phyloP scores from a whole-genome alignment of 495 filamentous ascomycete genomes.

The Evernia prunastri region DNA sequence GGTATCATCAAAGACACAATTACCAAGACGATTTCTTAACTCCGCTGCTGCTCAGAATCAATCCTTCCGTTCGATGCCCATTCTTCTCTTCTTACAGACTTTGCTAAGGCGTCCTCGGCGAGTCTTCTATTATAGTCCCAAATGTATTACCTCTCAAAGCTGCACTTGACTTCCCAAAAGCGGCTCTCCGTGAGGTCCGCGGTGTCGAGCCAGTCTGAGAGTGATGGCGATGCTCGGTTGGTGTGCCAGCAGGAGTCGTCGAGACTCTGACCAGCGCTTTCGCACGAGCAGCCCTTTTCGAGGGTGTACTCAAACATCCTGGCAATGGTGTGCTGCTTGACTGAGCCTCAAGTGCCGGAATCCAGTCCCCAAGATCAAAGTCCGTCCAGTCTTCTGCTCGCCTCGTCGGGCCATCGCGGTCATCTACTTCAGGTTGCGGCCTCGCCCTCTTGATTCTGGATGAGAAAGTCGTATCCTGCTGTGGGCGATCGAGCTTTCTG shows the following conservation, averaged over 20 bases:
- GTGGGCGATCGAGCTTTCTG: conserved; percentile 31
- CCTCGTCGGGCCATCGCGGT: conserved; percentile 17
- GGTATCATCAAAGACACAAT: neutral
- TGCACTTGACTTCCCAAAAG: conserved; percentile 22
- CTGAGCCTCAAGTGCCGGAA: conserved; percentile 33
- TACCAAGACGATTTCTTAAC: neutral
- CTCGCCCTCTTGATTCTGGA: conserved; percentile 9
- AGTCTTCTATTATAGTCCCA: conserved; percentile 23
- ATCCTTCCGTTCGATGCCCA: neutral
- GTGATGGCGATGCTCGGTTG: conserved; percentile 21
- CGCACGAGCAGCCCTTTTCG: conserved; percentile 49
- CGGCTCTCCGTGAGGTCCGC: conserved; percentile 11
- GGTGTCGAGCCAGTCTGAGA: conserved; percentile 20
- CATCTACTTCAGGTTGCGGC: conserved; percentile 12
- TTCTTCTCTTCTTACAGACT: neutral
- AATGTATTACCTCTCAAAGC: conserved; percentile 17
- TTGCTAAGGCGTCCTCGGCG: conserved; percentile 13
- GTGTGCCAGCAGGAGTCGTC: conserved; percentile 42
- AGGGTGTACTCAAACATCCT: conserved; percentile 51
- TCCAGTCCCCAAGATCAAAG: conserved; percentile 43
- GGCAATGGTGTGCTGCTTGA: conserved; percentile 43
- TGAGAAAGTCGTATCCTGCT: conserved; percentile 10
- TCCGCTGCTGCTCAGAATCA: neutral
- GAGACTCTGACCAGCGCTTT: conserved; percentile 45
- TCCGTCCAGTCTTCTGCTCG: conserved; percentile 37